These are phyloP conservation scores for Artemisia argyi DNA, from an alignment of 129 eudicot genomes.

Conservation along the genomic window DNA sequence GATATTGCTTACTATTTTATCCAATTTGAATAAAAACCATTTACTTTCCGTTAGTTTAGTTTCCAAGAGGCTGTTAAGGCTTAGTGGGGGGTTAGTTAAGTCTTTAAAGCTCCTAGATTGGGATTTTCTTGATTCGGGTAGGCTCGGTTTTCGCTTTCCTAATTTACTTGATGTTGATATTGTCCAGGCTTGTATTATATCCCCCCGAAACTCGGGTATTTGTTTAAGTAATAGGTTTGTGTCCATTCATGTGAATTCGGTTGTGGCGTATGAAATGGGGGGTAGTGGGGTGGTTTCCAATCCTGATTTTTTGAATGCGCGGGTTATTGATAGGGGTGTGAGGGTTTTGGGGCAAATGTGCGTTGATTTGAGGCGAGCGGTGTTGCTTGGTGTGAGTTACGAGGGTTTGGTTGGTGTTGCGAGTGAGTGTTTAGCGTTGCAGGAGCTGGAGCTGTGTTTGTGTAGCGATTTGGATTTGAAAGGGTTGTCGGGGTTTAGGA, in stretches of 20 bases:
- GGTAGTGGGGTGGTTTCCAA: slow-evolving; percentile 40
- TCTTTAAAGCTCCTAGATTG: slow-evolving; percentile 69
- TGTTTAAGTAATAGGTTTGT: slow-evolving; percentile 55
- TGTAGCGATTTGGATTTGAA: slow-evolving; percentile 55
- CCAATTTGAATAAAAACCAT: slow-evolving; percentile 53
- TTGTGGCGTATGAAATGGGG: slow-evolving; percentile 2
- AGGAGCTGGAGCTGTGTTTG: slow-evolving; percentile 76
- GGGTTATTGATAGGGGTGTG: slow-evolving; percentile 63
- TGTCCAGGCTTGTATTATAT: slow-evolving; percentile 55
- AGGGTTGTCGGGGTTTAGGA: slow-evolving; percentile 52
- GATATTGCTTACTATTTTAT: slow-evolving; percentile 41
- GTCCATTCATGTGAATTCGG: slow-evolving; percentile 48
- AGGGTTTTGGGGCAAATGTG: slow-evolving; percentile 65
- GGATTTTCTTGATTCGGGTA: slow-evolving; percentile 87
- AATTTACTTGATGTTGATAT: slow-evolving; percentile 61
- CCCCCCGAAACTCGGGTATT: slow-evolving; percentile 63
- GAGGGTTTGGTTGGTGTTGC: slow-evolving; percentile 62
- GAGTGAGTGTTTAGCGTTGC: slow-evolving; percentile 62
- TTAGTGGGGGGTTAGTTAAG: slow-evolving; percentile 56
- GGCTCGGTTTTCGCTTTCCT: slow-evolving; percentile 69
- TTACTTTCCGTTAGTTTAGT: slow-evolving; percentile 53
- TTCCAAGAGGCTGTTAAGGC: slow-evolving; percentile 63
- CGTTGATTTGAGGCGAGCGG: slow-evolving; percentile 60
- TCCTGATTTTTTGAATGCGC: slow-evolving; percentile 46
- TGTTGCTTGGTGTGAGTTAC: slow-evolving; percentile 49